Percentiles rank a stretch among this genome's conserved stretches.
Conservation (phyloP, 2,329 filamentous ascomycete genomes). For the Cryphonectria parasitica region DNA sequence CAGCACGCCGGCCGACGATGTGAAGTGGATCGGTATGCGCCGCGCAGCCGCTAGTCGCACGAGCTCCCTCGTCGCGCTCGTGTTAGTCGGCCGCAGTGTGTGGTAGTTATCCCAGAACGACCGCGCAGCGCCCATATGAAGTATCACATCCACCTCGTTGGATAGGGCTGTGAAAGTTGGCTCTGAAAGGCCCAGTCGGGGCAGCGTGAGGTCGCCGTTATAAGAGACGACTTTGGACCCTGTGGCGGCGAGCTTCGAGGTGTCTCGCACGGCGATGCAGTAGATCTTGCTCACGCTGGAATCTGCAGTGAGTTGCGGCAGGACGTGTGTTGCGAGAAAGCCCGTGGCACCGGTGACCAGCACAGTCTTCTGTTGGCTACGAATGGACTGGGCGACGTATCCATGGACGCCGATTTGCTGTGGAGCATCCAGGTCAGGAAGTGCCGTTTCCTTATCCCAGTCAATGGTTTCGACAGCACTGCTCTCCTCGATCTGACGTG, state of each 20-base stretch:
- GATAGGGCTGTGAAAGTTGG: slow-evolving; percentile 6
- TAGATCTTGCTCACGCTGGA: slow-evolving; percentile 42
- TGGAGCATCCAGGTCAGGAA: neutral
- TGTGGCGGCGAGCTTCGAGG: neutral
- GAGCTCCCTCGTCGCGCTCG: slow-evolving; percentile 42
- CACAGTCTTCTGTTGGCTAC: neutral
- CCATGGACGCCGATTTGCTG: neutral
- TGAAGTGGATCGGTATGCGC: slow-evolving; percentile 37
- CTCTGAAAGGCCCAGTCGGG: neutral
- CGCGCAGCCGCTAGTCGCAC: slow-evolving; percentile 35
- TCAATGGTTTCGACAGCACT: slow-evolving; percentile 10
- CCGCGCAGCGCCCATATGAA: slow-evolving; percentile 56
- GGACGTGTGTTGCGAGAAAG: slow-evolving; percentile 45
- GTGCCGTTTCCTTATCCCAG: slow-evolving; percentile 32
- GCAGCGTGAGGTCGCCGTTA: neutral
- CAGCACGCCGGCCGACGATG: slow-evolving; percentile 35
- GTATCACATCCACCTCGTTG: slow-evolving; percentile 43
- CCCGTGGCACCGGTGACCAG: slow-evolving; percentile 35
- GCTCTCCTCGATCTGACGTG: slow-evolving; percentile 31
- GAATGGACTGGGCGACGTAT: neutral
- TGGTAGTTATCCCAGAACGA: slow-evolving; percentile 44
- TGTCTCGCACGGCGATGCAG: slow-evolving; percentile 46
- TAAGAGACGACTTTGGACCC: neutral
- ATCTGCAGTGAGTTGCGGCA: slow-evolving; percentile 41
- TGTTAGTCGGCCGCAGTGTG: slow-evolving; percentile 40